Base-by-base conservation (phyloP, 2,329 filamentous ascomycete genomes). In the Penicillium sp. region DNA sequence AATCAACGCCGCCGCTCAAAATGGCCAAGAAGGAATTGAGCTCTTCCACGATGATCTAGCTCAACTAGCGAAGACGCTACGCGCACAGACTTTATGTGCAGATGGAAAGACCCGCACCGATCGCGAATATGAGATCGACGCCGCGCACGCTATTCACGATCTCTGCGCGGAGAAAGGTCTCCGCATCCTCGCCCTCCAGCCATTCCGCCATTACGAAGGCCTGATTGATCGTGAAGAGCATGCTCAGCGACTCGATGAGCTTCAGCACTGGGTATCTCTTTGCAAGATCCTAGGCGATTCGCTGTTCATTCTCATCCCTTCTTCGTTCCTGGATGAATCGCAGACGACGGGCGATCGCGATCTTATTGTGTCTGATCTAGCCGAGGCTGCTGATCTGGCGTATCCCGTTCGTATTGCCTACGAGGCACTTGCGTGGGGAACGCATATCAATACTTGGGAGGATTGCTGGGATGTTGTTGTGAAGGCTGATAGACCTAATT, bases 351-450 rank as follows among this genome's bases (percentile, higher is more conserved):
- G 50, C 14, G 63, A 67, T 49, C 58, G 53, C 11, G 62, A 64
- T 9, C 50, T 48, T 27, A 46, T 67, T 9, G 64, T 56, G 3
- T 54, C 59, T 16, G 64, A 67, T 51, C 51, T 67, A 2, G 57
- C 54, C 16, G 47, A 67, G 43, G 62, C 63, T 3, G 65, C 65
- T 19, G 63, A 65, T 54, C 44, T 63, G 11, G 64, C 60, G 44
- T 63, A 59, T 42, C 64, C 65, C 1, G 51, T 64, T 2, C 61
- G 60, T 3, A 59, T 91, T 63, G 87, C 86, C 0, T 92, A 90
- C 70, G 90, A 93, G 74, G 84, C 83, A 5, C 78, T 93, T 3
- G 85, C 83, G 59, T 93, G 87, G 84, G 89, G 88, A 11, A 91
- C 88, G 0, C 81, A 85, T 49, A 78, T 87, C 57, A 82, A 90